Base-by-base conservation (phyloP, 306 rosid species). In the Trifolium pratense region DNA sequence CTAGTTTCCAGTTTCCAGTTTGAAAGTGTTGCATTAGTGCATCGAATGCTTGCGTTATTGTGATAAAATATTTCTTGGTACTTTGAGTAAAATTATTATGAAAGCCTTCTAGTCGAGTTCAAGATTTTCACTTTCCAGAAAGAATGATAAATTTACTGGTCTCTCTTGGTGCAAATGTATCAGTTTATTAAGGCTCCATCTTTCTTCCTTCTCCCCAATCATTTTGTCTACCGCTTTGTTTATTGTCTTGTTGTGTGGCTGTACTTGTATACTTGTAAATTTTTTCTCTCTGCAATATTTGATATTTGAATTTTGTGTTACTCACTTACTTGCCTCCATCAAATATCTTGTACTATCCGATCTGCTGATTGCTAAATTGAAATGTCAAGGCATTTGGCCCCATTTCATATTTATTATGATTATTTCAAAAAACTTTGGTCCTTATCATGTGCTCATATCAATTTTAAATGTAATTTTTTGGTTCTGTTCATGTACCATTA, bases 1-100 rank as follows among this genome's bases (percentile, higher is more conserved):
- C 25, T 31, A 20, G 73, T 66, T 40, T 73, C 43, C 46, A 17
- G 61, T 46, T 32, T 73, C 43, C 62, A 25, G 61, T 37, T 65
- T 58, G 21, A 20, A 59, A 46, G 49, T 64, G 52, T 42, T 81
- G 45, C 23, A 62, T 68, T 10, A 16, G 68, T 42, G 36, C 34
- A 21, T 32, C n/a, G 1, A 1, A 17, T 75, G 74, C 39, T 62
- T 69, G 61, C 11, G 7, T 62, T 51, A 6, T 61, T 37, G 32
- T 58, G 6, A 46, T 23, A 37, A 18, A 58, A 48, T 3, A 9
- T 51, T 45, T 49, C 48, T 14, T 9, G 29, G 20, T 48, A 46
- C 64, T 20, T 37, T 52, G 12, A 49, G 37, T 60, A 51, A 21
- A 57, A 72, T 66, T 43, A 53, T 43, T 31, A 16, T 26, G 40